Conservation (phyloP, 2,329 filamentous ascomycete genomes). For the Xylariaceae sp. region DNA sequence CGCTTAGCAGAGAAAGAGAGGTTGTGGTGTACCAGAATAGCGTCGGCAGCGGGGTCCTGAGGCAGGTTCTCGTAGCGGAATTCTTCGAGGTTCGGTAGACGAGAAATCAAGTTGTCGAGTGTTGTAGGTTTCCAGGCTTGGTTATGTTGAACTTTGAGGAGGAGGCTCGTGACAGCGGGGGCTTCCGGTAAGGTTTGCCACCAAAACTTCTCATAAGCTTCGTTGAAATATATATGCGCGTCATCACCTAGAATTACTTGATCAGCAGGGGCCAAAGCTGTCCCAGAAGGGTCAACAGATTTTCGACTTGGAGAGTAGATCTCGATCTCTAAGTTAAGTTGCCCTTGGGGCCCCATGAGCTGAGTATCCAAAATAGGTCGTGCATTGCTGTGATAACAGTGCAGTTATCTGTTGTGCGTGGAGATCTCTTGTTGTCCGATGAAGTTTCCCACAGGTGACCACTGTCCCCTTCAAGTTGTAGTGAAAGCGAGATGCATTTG, state of each 20-base stretch:
- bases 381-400: conserved; percentile 7
- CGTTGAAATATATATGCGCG: conserved; percentile 5
- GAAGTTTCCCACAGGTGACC: conserved; percentile 8
- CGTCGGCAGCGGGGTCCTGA: conserved; percentile 3
- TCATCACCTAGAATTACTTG: conserved; percentile 5
- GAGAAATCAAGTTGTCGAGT: conserved; percentile 4
- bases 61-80: conserved; percentile 4
- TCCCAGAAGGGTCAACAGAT: conserved; percentile 1
- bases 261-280: neutral
- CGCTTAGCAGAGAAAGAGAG: neutral
- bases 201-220: conserved; percentile 9
- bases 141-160: neutral
- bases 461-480: conserved; percentile 14
- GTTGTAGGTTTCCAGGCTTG: conserved; percentile 4
- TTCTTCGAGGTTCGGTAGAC: conserved; percentile 4
- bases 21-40: conserved; percentile 4
- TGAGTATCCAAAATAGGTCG: conserved; percentile 11
- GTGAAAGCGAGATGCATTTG: conserved; percentile 11
- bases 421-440: conserved; percentile 2
- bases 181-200: conserved; percentile 9
- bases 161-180: conserved; percentile 5
- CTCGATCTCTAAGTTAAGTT: conserved; percentile 6
- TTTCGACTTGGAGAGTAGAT: neutral
- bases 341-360: conserved; percentile 11
- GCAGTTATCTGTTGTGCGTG: conserved; percentile 7